phyloP scores from a whole-genome alignment of 257 asterid species.

The Verbena officinalis region DNA sequence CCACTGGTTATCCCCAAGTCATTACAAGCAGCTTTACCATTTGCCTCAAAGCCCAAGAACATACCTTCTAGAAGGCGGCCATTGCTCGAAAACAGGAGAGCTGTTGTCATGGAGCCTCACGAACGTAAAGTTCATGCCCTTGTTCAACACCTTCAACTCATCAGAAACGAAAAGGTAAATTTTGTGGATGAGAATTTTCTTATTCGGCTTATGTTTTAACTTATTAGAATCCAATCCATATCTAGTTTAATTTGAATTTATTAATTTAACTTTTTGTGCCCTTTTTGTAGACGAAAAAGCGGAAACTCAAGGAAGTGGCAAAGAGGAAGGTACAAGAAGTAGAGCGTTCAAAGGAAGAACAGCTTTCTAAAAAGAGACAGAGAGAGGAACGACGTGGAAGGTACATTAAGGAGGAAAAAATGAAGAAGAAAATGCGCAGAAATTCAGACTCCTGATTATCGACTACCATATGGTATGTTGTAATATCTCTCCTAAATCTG shows the following conservation, averaged over 20 bases:
- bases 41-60: conserved; percentile 78
- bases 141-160: conserved; percentile 72
- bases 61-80: conserved; percentile 48
- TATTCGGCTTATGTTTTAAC: not conserved
- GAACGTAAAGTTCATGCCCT: conserved; percentile 69
- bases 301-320: conserved; percentile 60
- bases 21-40: conserved; percentile 74
- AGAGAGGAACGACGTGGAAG: conserved; percentile 88
- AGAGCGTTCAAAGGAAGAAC: conserved; percentile 77
- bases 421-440: conserved; percentile 71
- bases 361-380: conserved; percentile 68
- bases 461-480: not conserved
- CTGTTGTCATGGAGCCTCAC: conserved; percentile 84
- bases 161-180: conserved; percentile 66
- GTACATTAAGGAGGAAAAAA: conserved; percentile 71
- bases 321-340: conserved; percentile 63
- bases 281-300: conserved; percentile 56
- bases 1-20: conserved; percentile 80
- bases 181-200: not conserved
- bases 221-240: not conserved
- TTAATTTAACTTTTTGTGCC: conserved; percentile 13
- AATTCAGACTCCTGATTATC: conserved; percentile 34
- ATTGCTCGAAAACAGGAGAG: conserved; percentile 57
- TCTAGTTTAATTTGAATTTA: not conserved
- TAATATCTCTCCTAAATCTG: not conserved